Conservation (phyloP, 2,329 filamentous ascomycete species). For the Fusarium zealandicum region DNA sequence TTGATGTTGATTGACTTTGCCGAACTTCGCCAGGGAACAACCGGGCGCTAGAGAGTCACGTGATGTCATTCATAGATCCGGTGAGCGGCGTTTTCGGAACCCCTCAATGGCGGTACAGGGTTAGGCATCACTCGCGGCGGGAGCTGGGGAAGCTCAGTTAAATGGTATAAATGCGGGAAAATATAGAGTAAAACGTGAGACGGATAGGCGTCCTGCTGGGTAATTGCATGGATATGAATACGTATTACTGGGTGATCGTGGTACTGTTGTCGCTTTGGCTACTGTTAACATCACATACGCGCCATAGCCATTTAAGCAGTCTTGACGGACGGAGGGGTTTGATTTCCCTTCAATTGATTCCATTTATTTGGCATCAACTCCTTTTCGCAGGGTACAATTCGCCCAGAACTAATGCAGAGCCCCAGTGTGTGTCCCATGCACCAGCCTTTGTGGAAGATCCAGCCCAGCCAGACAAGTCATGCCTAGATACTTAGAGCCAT, state of each 20-base stretch:
- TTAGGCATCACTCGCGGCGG: neutral
- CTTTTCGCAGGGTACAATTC: slow-evolving; percentile 37
- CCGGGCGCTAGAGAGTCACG: slow-evolving; percentile 44
- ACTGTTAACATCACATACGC: neutral
- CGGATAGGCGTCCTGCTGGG: no score
- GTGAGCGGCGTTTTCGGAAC: slow-evolving; percentile 30
- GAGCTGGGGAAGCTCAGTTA: neutral
- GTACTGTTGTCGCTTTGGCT: neutral
- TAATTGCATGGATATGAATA: no score
- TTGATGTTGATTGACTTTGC: slow-evolving; percentile 56
- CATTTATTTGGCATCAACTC: slow-evolving; percentile 41
- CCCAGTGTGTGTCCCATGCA: slow-evolving; percentile 38
- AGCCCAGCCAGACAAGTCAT: slow-evolving; percentile 31
- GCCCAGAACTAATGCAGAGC: slow-evolving; percentile 44
- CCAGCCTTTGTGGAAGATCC: slow-evolving; percentile 38
- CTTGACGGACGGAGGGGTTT: slow-evolving; percentile 29
- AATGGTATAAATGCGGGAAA: neutral
- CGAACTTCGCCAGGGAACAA: slow-evolving; percentile 50
- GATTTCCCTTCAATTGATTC: slow-evolving; percentile 40
- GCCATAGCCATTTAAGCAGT: neutral
- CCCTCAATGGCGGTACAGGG: slow-evolving; percentile 32
- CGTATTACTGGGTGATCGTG: no score
- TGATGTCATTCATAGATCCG: slow-evolving; percentile 36
- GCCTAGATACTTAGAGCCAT: slow-evolving; percentile 90
- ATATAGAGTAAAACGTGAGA: no score